Evolutionary conservation across 331 rosid genomes (phyloP), one percentile per base, ranked within the genome.

Genomic region (Malus hybrid): DNA sequence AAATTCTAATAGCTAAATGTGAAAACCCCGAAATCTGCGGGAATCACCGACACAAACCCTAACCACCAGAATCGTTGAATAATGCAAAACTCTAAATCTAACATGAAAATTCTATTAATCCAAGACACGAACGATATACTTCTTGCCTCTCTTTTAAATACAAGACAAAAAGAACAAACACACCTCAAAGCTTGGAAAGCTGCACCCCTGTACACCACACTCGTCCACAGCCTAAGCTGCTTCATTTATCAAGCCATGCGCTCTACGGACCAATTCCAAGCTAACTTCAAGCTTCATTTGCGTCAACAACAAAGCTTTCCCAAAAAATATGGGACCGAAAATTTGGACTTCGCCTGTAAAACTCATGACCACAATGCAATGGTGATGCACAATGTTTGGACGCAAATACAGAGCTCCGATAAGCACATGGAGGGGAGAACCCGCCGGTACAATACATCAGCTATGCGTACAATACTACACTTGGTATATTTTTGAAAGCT

Each of bases 401-500:
- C 36, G 80, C 89, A 80, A 84, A 81, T 81, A 82, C 75, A 79
- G 71, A 67, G 75, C 87, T 87, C 90, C 44, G 77, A 66, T 33
- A 68, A 74, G 81, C 71, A 72, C 70, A 39, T 67, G 65, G 7
- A 62, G 79, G 74, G 19, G 67, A 79, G 77, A 36, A 73, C 70
- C 80, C 60, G 70, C 79, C 42, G 57, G 67, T 59, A 52, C 36
- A 74, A 76, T n/a, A 48, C 33, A 15, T 65, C 36, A 33, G 67
- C 46, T 65, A 57, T 15, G 31, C 44, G 39, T 52, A 39, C 44
- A 59, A 46, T 34, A 75, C 80, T 81, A 95, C 65, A 92, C 90
- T 88, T 83, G 93, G 91, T 92, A 95, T 82, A 42, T 42, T 42
- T 90, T 89, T 63, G 96, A 95, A 65, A 95, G 92, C 87, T 86